Percentiles rank a stretch among this genome's conserved stretches.
Evolutionary conservation across 176 grass and related monocot species (phyloP).

Genomic region (Avena insularis): DNA sequence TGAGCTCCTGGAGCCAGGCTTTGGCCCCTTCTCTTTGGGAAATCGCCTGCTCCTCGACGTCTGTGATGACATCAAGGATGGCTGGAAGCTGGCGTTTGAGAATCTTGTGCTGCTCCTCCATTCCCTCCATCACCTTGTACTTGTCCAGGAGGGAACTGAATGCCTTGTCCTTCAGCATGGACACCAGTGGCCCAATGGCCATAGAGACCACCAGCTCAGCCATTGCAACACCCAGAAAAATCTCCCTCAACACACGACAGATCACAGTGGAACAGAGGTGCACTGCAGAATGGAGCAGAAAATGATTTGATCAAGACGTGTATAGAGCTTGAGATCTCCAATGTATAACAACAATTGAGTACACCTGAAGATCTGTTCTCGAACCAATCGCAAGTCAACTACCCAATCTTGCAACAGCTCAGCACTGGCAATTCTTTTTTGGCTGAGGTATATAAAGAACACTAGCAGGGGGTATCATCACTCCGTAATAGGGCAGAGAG

Average conservation of each 20-base stretch:
- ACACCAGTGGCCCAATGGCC: background rate
- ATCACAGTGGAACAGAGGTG: no score
- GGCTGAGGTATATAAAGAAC: no score
- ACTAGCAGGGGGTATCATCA: no score
- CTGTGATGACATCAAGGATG: background rate
- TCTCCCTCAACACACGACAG: no score
- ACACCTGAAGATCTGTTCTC: background rate
- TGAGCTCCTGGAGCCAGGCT: background rate
- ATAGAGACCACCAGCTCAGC: background rate
- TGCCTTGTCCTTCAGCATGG: background rate
- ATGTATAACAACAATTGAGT: no score
- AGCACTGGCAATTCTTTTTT: background rate
- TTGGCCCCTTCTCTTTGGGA: background rate
- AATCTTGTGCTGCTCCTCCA: constrained; percentile 3
- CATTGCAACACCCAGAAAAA: background rate
- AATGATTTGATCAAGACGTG: background rate
- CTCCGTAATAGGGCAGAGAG: no score
- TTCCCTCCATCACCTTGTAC: constrained; percentile 17
- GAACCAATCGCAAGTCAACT: background rate
- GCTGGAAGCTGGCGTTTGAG: background rate
- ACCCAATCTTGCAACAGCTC: background rate
- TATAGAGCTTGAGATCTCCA: no score
- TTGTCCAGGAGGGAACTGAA: background rate
- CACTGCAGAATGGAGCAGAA: background rate
- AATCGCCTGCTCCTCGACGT: background rate